Base-by-base conservation (phyloP, 139 green algal species). In the Coelastrella sp. region DNA sequence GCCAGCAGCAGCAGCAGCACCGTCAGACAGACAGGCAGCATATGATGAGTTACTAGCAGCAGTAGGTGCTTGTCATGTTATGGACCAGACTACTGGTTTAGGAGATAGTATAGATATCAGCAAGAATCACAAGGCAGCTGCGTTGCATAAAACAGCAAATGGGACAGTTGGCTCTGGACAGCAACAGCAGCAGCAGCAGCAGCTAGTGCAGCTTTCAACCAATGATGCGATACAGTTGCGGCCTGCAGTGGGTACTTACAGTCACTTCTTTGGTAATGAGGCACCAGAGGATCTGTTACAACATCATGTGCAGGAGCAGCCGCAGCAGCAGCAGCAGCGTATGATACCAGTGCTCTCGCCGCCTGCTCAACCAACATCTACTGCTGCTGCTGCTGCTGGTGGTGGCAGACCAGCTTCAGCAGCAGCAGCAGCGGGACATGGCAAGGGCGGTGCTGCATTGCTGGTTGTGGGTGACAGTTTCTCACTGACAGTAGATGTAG, bases 201-300 rank as follows among this genome's bases (percentile, higher is more conserved):
- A n/a, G n/a, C n/a, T 45, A 6, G 43, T 76, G 81, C 83, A 81
- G 81, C 68, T 81, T 1, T 48, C 67, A 1, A 51, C 41, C 17
- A 27, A 48, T 30, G 32, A 48, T 27, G 81, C 81, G 9, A 23
- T 86, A 17, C 51, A 77, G 41, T 27, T 78, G 37, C 41, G 51
- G 69, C 90, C 79, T 5, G 30, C 68, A 27, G 34, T 32, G 15
- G 50, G 17, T 21, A 57, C 6, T 23, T 90, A 73, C 79, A 91
- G 85, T 71, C 85, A 80, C 13, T 94, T 94, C 77, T 92, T 67
- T 43, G 86, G 87, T 7, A 73, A 9, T 27, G 75, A 82, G 37
- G 35, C 53, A 19, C 75, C 53, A 71, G 38, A 79, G 40, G 35
- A 57, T 51, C n/a, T n/a, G n/a, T n/a, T n/a, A n/a, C n/a, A n/a